Evolutionary conservation across 2,329 filamentous ascomycete genomes (phyloP).

Genomic region (Xylariaceae sp.): DNA sequence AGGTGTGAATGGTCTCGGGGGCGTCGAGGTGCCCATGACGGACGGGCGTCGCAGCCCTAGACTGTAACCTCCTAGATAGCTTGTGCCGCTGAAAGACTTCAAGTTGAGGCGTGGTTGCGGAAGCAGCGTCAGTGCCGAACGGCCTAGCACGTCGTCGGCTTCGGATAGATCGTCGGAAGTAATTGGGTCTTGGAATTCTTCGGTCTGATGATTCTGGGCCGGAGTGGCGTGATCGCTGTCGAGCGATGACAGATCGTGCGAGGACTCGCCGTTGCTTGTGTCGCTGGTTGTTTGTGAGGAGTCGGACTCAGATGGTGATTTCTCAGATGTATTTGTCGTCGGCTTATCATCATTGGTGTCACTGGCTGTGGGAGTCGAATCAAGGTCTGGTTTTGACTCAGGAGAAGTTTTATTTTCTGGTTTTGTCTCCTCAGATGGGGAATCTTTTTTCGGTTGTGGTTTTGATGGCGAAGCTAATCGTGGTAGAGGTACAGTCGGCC

Average conservation of each 20-base stretch:
- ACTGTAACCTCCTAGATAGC: constrained; percentile 27
- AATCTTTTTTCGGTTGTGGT: constrained; percentile 1
- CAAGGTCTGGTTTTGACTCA: constrained; percentile 27
- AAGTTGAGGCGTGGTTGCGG: constrained; percentile 17
- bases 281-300: constrained; percentile 23
- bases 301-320: constrained; percentile 26
- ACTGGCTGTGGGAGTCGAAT: constrained; percentile 22
- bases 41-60: constrained; percentile 22
- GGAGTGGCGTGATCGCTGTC: not conserved
- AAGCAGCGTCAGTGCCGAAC: not conserved
- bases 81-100: constrained; percentile 31
- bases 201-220: not conserved
- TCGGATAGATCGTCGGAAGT: not conserved
- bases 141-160: not conserved
- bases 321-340: not conserved
- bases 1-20: constrained; percentile 12
- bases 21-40: constrained; percentile 19
- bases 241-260: not conserved
- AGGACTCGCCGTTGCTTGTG: constrained; percentile 8
- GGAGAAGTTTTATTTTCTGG: constrained; percentile 13
- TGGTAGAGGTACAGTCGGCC: constrained; percentile 4
- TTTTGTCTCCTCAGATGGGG: no score
- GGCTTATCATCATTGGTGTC: constrained; percentile 8
- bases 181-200: constrained; percentile 1
- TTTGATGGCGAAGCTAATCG: not conserved